Base-by-base conservation (phyloP, 2,329 filamentous ascomycete species). In the Ascochyta pisi region DNA sequence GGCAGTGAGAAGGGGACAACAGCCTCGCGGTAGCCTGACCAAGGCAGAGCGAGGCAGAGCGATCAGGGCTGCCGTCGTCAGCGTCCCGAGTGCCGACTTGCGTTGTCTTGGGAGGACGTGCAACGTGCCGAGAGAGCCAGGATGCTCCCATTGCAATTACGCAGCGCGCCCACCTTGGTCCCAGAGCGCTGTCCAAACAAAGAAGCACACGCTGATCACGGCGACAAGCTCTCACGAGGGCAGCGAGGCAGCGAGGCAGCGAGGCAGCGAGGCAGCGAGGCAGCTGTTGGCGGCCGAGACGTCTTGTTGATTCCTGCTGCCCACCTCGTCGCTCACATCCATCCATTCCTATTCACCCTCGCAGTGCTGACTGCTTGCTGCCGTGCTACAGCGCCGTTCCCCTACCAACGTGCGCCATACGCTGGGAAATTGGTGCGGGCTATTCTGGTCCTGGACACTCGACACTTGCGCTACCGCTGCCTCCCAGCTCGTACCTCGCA, bases 351-450 rank as follows among this genome's bases (percentile, higher is more conserved):
- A 29, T 10, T 12, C 27, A 29, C 27, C 27, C 3, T 29, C 27
- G 2, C 7, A 3, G 6, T 10, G 8, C 27, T 29, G 7, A 9
- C 6, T 5, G 29, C 33, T 34, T 33, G 23, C 40, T 38, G 33
- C 39, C 34, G 31, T 31, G 12, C 29, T 31, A 43, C 51, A 9
- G 39, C 26, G 39, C 47, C 35, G 31, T 47, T 39, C 43, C 50
- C 50, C 37, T 40, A 53, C 38, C 50, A 53, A 53, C 50, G 35
- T 53, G 50, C 50, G 50, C 47, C 47, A 35, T 41, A 31, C n/a
- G 34, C 45, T 39, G 31, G 37, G 31, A 54, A 10, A 13, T 27
- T 29, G 22, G 16, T 44, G 27, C 38, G 22, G 26, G 24, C 49
- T 45, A 47, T 45, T 41, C 38, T 45, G 26, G 41, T 44, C 33